phyloP scores from a whole-genome alignment of 2,329 filamentous ascomycete genomes.

The Aureobasidium mangrovei region DNA sequence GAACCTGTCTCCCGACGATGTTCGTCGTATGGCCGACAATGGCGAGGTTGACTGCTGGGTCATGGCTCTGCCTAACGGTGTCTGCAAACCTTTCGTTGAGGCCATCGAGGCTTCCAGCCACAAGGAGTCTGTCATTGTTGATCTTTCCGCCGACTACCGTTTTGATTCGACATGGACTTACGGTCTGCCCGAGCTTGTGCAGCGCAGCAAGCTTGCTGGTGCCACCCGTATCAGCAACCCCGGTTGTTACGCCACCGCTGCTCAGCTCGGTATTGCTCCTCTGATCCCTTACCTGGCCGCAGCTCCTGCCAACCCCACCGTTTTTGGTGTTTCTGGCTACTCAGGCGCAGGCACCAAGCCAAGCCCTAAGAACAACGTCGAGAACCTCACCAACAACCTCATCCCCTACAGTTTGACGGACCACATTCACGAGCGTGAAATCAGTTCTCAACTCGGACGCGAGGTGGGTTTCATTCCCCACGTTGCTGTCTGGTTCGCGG shows the following conservation, averaged over 20 bases:
- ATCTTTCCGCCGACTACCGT: constrained; percentile 93
- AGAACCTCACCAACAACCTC: constrained; percentile 74
- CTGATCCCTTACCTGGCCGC: constrained; percentile 64
- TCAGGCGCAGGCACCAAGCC: constrained; percentile 93
- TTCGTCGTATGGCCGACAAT: constrained; percentile 72
- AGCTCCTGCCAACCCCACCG: constrained; percentile 56
- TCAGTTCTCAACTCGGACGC: constrained; percentile 65
- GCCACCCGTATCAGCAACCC: constrained; percentile 83
- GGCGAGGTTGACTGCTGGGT: constrained; percentile 93
- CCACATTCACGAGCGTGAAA: constrained; percentile 91
- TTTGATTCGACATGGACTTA: constrained; percentile 84
- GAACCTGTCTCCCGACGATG: constrained; percentile 78
- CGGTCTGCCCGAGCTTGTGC: constrained; percentile 76
- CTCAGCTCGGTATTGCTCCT: constrained; percentile 81
- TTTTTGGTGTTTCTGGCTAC: constrained; percentile 91
- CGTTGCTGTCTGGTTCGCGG: constrained; percentile 94
- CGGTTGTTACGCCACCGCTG: constrained; percentile 89
- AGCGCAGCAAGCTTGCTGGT: constrained; percentile 65
- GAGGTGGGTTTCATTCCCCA: constrained; percentile 83
- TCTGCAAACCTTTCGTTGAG: constrained; percentile 89
- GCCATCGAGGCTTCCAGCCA: constrained; percentile 66
- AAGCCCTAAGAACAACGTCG: constrained; percentile 84
- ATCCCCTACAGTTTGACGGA: constrained; percentile 87
- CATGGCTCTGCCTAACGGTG: constrained; percentile 91
- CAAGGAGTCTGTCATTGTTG: constrained; percentile 68